Evolutionary conservation across 495 filamentous ascomycete genomes (phyloP), one percentile per base, ranked within the genome.

Genomic region (Aspergillus homomorphus): DNA sequence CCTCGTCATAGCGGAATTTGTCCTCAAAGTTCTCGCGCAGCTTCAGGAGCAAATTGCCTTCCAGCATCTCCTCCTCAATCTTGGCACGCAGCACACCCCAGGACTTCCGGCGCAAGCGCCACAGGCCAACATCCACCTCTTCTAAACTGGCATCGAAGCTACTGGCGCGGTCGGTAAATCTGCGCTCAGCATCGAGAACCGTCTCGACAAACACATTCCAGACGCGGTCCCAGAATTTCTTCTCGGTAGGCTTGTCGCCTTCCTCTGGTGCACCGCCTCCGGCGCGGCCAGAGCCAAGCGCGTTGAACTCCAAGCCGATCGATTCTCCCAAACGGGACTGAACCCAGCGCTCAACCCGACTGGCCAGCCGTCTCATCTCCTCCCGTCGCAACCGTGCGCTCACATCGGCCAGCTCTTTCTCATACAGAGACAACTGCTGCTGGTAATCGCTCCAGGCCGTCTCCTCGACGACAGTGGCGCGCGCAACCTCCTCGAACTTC

Each of bases 1-100:
- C 86, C 49, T 96, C 92, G 61, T 98, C 95, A 65, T 98, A 98
- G 56, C 94, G 89, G 82, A 98, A 98, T 69, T 95, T 96, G 74
- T 98, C 94, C 66, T 98, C 94, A 62, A 98, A 98, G 73, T 97
- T 98, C 75, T 98, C 94, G 7, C 94, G 87, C 26, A 98, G 82
- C 73, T 98, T 98, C 58, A 98, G 82, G 8, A 98, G 76, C 53
- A 98, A 82, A 68, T 98, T 98, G 57, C 93, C 92, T 73, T 98
- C 94, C 82, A 92, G 93, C 71, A 98, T 91, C 71, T 98, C 94
- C 69, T 98, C 94, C 20, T 97, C 95, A 62, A 98, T 90, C 75
- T 90, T 96, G 45, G 89, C 86, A 28, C 88, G 82, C 55, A 98
- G 76, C 8, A 92, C 93, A 23, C 86, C 89, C 95, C 95, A 98